Conservation (phyloP, 2,329 filamentous ascomycete genomes). For the Colletotrichum camelliae region DNA sequence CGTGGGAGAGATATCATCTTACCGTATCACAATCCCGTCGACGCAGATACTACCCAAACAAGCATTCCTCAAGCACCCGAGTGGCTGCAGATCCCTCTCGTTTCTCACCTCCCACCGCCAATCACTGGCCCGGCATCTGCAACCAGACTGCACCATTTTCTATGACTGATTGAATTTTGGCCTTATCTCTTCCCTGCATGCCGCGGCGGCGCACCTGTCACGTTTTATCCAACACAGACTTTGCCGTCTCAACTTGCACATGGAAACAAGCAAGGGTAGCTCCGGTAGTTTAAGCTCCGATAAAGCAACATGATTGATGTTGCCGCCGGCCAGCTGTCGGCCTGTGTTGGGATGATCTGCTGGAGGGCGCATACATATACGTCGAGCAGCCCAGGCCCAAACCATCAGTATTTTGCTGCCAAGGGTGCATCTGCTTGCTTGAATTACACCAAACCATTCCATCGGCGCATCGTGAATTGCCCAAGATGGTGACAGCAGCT, state of each 20-base stretch:
- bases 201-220: background rate
- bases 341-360: background rate
- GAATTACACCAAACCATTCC: background rate
- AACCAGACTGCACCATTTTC: conserved; percentile 7
- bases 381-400: background rate
- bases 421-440: background rate
- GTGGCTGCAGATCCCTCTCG: conserved; percentile 1
- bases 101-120: background rate
- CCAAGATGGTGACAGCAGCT: conserved; percentile 33
- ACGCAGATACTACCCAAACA: background rate
- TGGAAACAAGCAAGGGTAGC: background rate
- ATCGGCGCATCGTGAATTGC: background rate
- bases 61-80: background rate
- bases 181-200: conserved; percentile 17
- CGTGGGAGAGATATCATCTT: background rate
- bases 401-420: background rate
- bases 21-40: background rate
- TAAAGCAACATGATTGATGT: background rate
- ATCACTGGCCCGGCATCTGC: background rate
- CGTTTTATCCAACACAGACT: background rate
- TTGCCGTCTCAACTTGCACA: background rate
- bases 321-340: conserved; percentile 18
- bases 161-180: conserved; percentile 23
- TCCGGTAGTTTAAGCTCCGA: conserved; percentile 15
- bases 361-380: conserved; percentile 12